Evolutionary conservation across 257 asterid species (phyloP).

Genomic region (Gentiana macrophylla): DNA sequence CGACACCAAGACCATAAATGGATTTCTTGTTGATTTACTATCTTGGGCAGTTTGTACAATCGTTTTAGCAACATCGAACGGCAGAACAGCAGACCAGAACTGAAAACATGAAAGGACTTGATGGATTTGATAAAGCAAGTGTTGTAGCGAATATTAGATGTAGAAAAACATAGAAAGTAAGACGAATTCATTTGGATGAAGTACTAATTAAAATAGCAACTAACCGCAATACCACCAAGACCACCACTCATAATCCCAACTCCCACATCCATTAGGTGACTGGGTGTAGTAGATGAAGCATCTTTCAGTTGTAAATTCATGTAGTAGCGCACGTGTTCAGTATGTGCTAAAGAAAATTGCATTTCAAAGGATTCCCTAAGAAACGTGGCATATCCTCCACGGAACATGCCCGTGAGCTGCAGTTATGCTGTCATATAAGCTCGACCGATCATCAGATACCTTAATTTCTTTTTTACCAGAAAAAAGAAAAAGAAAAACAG

Average conservation of each 20-base stretch:
- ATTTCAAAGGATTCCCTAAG: conserved; percentile 75
- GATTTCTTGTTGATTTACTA: conserved; percentile 50
- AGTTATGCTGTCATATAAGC: conserved; percentile 30
- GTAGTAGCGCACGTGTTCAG: conserved; percentile 65
- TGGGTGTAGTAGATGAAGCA: conserved; percentile 35
- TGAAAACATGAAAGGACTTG: conserved; percentile 7
- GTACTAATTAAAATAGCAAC: conserved; percentile 14
- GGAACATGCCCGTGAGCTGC: conserved; percentile 75
- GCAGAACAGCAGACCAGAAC: conserved; percentile 68
- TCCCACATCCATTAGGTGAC: conserved; percentile 59
- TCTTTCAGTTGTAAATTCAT: conserved; percentile 53
- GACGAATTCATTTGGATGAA: not conserved
- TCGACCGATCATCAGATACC: conserved; percentile 8
- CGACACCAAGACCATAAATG: conserved; percentile 46
- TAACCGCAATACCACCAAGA: conserved; percentile 70
- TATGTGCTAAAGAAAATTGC: conserved; percentile 78
- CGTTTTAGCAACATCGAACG: conserved; percentile 84
- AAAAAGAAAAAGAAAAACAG: conserved; percentile 3
- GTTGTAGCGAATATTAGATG: not conserved
- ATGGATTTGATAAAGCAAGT: not conserved
- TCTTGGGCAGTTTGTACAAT: conserved; percentile 69
- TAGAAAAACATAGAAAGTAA: conserved; percentile 1
- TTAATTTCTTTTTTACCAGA: not conserved
- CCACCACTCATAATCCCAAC: conserved; percentile 86
- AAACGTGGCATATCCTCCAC: conserved; percentile 71